Evolutionary conservation across 345 rosid species (phyloP), one percentile per base, ranked within the genome.

Genomic region (Streptanthus diversifolius): DNA sequence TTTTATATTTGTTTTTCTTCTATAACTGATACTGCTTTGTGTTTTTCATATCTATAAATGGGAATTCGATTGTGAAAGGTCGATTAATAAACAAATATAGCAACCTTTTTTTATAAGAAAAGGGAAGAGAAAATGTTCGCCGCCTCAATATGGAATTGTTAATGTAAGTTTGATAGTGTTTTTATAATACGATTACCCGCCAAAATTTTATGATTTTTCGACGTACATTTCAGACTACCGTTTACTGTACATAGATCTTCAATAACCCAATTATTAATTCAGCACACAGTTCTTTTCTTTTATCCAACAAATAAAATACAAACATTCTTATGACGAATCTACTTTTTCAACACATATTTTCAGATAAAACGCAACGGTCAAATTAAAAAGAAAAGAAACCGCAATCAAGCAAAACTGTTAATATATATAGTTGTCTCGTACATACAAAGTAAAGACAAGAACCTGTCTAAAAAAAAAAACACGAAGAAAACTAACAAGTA

Each of bases 391-490:
- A 8, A 9, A 35, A 2, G 3, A 17, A 7, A 17, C 0, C 0
- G 5, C 6, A 1, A n/a, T 7, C 12, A 21, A 52, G n/a, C 29
- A 54, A 27, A 48, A 37, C 8, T 37, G 60, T 30, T 40, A 25
- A 25, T 25, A 63, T 7, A 60, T 8, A 60, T n/a, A 35, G 2
- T 35, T 3, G 4, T 30, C 14, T 51, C 24, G 15, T 58, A 44
- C 71, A 40, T 6, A 27, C 14, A 51, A 10, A 21, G 51, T 2
- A 60, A 68, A 75, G 56, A 68, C 74, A 11, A 2, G 5, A 47
- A 39, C 73, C 48, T 48, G 73, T 59, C 72, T 45, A n/a, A 55
- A 61, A 66, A 39, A 59, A 10, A 9, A 39, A 24, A 5, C 10
- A 66, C 37, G 8, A 33, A 24, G 59, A 60, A 41, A 7, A 61